phyloP scores from a whole-genome alignment of 345 rosid species.

The Lumnitzera littorea region DNA sequence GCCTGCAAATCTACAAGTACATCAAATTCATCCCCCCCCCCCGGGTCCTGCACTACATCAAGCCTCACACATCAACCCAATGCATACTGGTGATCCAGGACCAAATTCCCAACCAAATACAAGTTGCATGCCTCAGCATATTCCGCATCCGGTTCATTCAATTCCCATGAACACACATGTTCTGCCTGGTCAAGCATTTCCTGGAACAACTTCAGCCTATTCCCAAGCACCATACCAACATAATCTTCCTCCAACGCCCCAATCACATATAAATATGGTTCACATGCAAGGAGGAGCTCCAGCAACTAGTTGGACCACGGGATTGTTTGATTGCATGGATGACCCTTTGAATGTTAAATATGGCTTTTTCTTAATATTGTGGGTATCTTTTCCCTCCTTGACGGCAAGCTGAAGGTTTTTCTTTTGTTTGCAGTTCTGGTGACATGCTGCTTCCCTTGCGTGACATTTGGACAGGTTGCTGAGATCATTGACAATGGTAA shows the following conservation, averaged over 20 bases:
- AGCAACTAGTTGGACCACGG: conserved; percentile 9
- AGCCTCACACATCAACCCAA: too few relatives aligned
- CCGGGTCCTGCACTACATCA: too few relatives aligned
- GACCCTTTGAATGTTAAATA: conserved; percentile 5
- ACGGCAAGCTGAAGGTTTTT: neutral
- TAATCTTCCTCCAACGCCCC: neutral
- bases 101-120: neutral
- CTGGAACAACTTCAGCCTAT: neutral
- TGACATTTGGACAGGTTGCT: conserved; percentile 11
- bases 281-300: conserved; percentile 1
- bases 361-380: neutral
- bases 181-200: neutral
- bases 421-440: conserved; percentile 5
- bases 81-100: neutral
- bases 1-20: neutral
- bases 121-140: neutral
- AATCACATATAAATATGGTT: neutral
- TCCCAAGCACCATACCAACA: conserved; percentile 2
- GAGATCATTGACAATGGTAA: conserved; percentile 16
- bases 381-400: neutral
- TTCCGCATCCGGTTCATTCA: neutral
- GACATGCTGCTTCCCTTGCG: conserved; percentile 10
- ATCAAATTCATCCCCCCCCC: too few relatives aligned
- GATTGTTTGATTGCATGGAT: conserved; percentile 16
- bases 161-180: neutral